phyloP scores from a whole-genome alignment of 2,329 filamentous ascomycete genomes.

The Aschersonia sp. region DNA sequence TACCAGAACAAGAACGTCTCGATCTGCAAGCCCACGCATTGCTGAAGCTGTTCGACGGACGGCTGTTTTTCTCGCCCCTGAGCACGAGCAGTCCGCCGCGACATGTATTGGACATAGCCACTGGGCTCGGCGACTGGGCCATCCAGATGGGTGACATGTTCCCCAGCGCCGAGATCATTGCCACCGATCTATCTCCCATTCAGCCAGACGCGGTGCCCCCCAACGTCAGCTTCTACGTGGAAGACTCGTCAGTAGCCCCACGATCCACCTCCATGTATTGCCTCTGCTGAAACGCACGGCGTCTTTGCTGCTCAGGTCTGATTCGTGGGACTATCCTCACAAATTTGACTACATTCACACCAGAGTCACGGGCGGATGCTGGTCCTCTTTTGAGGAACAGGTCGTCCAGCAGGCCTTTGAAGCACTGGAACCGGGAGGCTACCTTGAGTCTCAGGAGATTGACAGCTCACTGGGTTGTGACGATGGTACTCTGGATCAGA shows the following conservation, averaged over 20 bases:
- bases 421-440: constrained; percentile 35
- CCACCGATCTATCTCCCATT: constrained; percentile 53
- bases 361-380: constrained; percentile 33
- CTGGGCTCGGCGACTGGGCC: constrained; percentile 42
- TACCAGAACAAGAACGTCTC: constrained; percentile 24
- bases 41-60: constrained; percentile 21
- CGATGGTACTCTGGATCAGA: constrained; percentile 25
- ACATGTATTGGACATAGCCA: constrained; percentile 27
- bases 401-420: constrained; percentile 36
- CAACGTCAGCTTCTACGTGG: constrained; percentile 62
- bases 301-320: constrained; percentile 16
- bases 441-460: constrained; percentile 38
- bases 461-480: constrained; percentile 24
- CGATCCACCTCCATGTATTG: no score
- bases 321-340: constrained; percentile 37
- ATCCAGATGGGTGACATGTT: constrained; percentile 52
- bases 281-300: no score
- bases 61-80: constrained; percentile 28
- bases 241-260: constrained; percentile 34
- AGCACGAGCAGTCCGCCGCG: constrained; percentile 18
- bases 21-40: constrained; percentile 23
- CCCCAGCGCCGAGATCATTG: constrained; percentile 41
- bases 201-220: constrained; percentile 51
- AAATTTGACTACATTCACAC: constrained; percentile 41
- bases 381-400: constrained; percentile 30